Evolutionary conservation across 768 basidiomycete species (phyloP).

Genomic region (Galerina marginata): DNA sequence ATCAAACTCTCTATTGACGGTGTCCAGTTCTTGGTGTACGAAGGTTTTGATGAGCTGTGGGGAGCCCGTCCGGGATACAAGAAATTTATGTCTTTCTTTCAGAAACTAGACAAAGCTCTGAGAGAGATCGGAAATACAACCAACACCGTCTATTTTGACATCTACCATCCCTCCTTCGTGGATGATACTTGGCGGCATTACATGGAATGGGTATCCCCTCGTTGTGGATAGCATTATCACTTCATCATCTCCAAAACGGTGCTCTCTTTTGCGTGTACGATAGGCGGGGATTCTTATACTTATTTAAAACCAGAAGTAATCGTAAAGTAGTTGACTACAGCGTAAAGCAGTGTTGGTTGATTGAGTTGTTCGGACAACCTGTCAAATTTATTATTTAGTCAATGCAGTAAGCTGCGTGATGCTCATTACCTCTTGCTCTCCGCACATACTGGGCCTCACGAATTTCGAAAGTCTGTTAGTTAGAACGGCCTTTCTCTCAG

Average conservation of each 20-base stretch:
- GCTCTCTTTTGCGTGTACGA: background rate
- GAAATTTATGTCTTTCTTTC: conserved; percentile 6
- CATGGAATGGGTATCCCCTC: background rate
- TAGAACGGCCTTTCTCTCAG: too few species aligned
- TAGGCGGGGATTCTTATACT: background rate
- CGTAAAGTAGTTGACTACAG: too few species aligned
- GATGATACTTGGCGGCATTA: conserved; percentile 2
- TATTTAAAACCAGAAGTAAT: too few species aligned
- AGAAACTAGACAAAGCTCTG: background rate
- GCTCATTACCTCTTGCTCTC: too few species aligned
- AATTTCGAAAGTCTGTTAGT: too few species aligned
- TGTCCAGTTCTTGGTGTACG: background rate
- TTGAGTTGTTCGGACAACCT: too few species aligned
- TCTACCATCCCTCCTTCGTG: background rate
- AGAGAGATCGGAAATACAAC: background rate
- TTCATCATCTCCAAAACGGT: too few species aligned
- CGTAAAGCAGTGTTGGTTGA: background rate
- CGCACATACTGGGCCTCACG: too few species aligned
- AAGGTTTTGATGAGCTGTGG: conserved; percentile 4
- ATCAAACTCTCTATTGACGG: conserved; percentile 11
- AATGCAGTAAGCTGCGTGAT: too few species aligned
- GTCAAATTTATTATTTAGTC: too few species aligned
- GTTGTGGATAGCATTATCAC: too few species aligned
- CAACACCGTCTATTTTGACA: background rate
- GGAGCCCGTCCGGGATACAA: conserved; percentile 2